Percentiles rank a stretch among this genome's conserved stretches.
Conservation (phyloP, 257 asterid species). For the Solanum chiquidenum region DNA sequence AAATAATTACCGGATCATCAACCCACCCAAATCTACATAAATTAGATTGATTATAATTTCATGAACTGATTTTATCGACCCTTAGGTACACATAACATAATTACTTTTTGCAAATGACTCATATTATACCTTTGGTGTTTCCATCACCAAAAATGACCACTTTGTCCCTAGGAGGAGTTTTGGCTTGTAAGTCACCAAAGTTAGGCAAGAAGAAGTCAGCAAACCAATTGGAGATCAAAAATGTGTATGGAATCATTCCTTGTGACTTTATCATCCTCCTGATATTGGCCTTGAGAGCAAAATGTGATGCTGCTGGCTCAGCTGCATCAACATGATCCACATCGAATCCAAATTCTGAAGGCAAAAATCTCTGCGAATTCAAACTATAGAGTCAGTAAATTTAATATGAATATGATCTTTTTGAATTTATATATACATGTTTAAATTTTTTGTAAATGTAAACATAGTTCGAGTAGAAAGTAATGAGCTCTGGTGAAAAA, state of each 20-base stretch:
- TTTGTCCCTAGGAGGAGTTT: conserved; percentile 26
- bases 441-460: too few species aligned
- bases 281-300: conserved; percentile 21
- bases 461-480: neutral
- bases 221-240: conserved; percentile 30
- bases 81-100: neutral
- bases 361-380: conserved; percentile 42
- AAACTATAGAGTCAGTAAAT: neutral
- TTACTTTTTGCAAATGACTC: neutral
- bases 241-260: conserved; percentile 48
- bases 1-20: neutral
- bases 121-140: conserved; percentile 47
- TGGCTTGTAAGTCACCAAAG: conserved; percentile 30
- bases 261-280: conserved; percentile 41
- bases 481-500: neutral
- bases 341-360: conserved; percentile 69
- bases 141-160: conserved; percentile 58
- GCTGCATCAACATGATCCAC: conserved; percentile 49
- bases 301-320: conserved; percentile 38
- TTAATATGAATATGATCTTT: neutral
- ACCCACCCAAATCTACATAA: neutral
- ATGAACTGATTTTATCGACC: too few species aligned
- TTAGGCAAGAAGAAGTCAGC: conserved; percentile 45
- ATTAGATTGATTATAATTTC: too few species aligned
- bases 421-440: neutral